Evolutionary conservation across 108 stramenopile genomes (phyloP).

Genomic region (Skeletonema tropicum): DNA sequence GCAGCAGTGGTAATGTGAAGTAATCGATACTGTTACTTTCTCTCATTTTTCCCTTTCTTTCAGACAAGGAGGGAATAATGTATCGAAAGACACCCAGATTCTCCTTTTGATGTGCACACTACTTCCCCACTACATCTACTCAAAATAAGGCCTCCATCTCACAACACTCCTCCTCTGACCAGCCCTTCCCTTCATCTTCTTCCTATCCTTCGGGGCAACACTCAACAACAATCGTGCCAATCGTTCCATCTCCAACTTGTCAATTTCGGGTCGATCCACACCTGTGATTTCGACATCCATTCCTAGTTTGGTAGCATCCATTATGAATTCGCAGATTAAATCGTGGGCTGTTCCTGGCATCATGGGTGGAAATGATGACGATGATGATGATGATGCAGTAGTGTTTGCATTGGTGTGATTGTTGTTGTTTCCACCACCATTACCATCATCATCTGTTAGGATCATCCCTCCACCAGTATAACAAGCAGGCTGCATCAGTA

Average conservation of each 20-base stretch:
- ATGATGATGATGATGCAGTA: not conserved
- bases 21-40: too few species aligned
- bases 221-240: slow-evolving; percentile 34
- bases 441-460: not conserved
- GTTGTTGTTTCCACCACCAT: not conserved
- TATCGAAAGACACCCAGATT: too few species aligned
- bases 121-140: too few species aligned
- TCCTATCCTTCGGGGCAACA: slow-evolving; percentile 1
- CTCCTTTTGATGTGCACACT: too few species aligned
- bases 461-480: slow-evolving; percentile 11
- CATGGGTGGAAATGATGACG: not conserved
- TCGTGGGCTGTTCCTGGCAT: slow-evolving; percentile 49
- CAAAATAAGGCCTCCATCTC: slow-evolving; percentile 1
- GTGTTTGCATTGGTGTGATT: not conserved
- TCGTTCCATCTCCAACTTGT: slow-evolving; percentile 51
- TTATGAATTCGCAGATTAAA: slow-evolving; percentile 58
- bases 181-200: not conserved
- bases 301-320: slow-evolving; percentile 48
- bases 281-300: slow-evolving; percentile 72
- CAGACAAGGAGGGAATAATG: too few species aligned
- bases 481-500: slow-evolving; percentile 35
- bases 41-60: too few species aligned
- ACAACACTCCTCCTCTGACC: not conserved
- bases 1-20: too few species aligned
- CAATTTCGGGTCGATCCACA: slow-evolving; percentile 67